Percentiles rank a stretch among this genome's conserved stretches.
Conservation (phyloP, 768 basidiomycete species). For the Mycena vulgaris region DNA sequence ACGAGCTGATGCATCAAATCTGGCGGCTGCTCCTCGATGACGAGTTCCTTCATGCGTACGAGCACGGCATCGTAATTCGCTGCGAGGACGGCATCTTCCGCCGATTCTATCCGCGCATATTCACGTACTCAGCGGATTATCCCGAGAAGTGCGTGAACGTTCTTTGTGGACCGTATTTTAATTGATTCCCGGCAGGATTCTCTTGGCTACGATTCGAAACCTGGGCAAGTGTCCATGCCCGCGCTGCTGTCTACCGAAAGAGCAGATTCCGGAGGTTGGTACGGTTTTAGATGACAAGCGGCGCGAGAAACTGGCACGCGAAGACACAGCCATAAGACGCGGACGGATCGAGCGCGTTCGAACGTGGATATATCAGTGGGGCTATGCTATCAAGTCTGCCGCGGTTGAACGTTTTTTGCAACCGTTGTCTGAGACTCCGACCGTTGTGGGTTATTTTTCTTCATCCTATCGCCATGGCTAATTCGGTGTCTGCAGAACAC, state of each 20-base stretch:
- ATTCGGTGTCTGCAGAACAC: slow-evolving; percentile 31
- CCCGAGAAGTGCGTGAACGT: slow-evolving; percentile 4
- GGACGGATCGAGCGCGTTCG: neutral
- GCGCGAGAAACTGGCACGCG: neutral
- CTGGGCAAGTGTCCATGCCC: slow-evolving; percentile 51
- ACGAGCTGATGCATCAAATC: slow-evolving; percentile 17
- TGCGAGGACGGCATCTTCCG: slow-evolving; percentile 12
- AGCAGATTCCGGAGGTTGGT: slow-evolving; percentile 42
- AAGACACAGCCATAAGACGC: neutral
- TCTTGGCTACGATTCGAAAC: slow-evolving; percentile 42
- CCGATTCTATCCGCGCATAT: slow-evolving; percentile 19
- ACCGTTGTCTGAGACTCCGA: neutral
- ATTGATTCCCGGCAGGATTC: slow-evolving; percentile 43
- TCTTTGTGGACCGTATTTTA: neutral
- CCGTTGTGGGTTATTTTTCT: neutral
- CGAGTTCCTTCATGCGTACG: slow-evolving; percentile 20
- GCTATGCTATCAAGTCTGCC: neutral
- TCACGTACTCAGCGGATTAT: slow-evolving; percentile 21
- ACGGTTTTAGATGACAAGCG: slow-evolving; percentile 13
- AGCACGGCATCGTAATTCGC: slow-evolving; percentile 16
- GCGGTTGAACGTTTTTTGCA: neutral
- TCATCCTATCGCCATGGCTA: neutral
- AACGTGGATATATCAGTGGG: neutral
- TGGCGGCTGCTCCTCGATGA: slow-evolving; percentile 12
- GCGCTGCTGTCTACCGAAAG: slow-evolving; percentile 44